Percentiles rank a stretch among this genome's conserved stretches.
phyloP scores from a whole-genome alignment of 768 basidiomycete genomes.

The Russula lepida region DNA sequence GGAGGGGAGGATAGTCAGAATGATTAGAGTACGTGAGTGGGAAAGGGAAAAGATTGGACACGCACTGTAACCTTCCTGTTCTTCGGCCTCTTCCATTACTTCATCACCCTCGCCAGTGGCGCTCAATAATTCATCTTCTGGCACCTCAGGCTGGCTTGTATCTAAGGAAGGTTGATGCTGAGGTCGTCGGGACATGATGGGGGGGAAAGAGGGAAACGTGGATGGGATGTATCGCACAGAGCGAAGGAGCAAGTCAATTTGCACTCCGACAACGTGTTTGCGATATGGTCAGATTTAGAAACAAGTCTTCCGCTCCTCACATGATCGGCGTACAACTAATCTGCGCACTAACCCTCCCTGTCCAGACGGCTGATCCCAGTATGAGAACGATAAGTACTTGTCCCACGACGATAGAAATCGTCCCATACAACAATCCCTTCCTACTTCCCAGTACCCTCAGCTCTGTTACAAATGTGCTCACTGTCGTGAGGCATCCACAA shows the following conservation, averaged over 20 bases:
- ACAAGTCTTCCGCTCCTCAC: neutral
- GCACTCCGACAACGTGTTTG: conserved; percentile 16
- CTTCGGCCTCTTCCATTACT: conserved; percentile 63
- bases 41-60: conserved; percentile 21
- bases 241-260: neutral
- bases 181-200: conserved; percentile 32
- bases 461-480: conserved; percentile 90
- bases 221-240: neutral
- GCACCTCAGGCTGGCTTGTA: conserved; percentile 42
- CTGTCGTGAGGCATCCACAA: conserved; percentile 90
- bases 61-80: conserved; percentile 75
- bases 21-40: conserved; percentile 11
- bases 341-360: conserved; percentile 37
- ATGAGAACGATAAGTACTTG: conserved; percentile 67
- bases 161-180: conserved; percentile 29
- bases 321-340: conserved; percentile 42
- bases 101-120: conserved; percentile 61
- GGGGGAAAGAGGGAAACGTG: neutral
- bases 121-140: conserved; percentile 56
- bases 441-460: conserved; percentile 45
- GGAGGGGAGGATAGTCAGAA: neutral
- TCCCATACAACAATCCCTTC: conserved; percentile 58
- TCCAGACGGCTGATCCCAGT: conserved; percentile 58
- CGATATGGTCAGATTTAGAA: neutral
- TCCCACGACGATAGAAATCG: conserved; percentile 32